phyloP scores from a whole-genome alignment of 176 grass and related monocot species.

The Triticum monococcum region DNA sequence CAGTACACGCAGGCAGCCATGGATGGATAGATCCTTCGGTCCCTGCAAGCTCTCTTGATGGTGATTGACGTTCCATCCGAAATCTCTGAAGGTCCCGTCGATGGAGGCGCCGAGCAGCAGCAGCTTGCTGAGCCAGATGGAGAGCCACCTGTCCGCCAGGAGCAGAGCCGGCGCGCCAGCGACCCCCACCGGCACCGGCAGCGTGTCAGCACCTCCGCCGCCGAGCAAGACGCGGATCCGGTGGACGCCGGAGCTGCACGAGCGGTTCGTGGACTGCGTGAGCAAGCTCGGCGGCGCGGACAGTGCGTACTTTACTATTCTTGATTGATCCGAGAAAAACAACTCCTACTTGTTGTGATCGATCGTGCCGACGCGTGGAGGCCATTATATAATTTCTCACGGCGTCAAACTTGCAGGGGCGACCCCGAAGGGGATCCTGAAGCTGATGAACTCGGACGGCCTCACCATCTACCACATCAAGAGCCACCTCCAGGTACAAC shows the following conservation, averaged over 20 bases:
- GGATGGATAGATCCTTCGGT: too few species aligned
- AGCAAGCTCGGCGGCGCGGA: constrained; percentile 80
- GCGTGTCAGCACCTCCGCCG: not conserved
- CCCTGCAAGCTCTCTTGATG: not conserved
- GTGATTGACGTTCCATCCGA: not conserved
- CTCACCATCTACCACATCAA: constrained; percentile 95
- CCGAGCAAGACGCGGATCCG: constrained; percentile 77
- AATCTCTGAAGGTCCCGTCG: not conserved
- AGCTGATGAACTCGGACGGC: constrained; percentile 78
- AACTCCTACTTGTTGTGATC: too few species aligned
- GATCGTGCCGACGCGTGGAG: too few species aligned
- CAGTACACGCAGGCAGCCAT: too few species aligned
- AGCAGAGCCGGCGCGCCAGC: not conserved
- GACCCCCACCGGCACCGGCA: not conserved
- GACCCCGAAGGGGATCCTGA: constrained; percentile 86
- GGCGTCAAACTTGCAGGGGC: constrained; percentile 27
- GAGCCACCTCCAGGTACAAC: constrained; percentile 86
- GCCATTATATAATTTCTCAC: too few species aligned
- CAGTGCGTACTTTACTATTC: constrained; percentile 35
- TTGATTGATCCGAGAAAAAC: too few species aligned
- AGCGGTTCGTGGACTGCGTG: constrained; percentile 78
- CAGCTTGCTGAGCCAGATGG: constrained; percentile 33
- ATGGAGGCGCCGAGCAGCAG: constrained; percentile 27
- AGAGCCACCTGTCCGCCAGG: constrained; percentile 24
- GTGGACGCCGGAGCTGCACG: constrained; percentile 92